Conservation (phyloP, 192 early-diverging fungal genomes). For the Coemansia sp. region DNA sequence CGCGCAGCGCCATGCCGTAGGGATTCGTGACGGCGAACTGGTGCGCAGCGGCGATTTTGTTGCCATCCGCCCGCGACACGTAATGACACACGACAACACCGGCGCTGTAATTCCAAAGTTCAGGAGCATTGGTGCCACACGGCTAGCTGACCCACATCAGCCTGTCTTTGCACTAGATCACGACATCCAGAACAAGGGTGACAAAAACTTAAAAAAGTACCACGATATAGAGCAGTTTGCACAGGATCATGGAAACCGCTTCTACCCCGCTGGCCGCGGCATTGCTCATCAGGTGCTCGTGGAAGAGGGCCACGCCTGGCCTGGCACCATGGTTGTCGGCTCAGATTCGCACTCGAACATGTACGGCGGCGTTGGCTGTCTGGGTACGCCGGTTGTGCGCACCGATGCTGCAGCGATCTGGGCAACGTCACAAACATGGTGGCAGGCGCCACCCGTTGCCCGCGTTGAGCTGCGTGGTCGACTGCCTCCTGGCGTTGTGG, state of each 20-base stretch:
- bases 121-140: constrained; percentile 83
- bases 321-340: constrained; percentile 88
- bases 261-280: constrained; percentile 94
- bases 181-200: constrained; percentile 95
- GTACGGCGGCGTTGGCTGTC: constrained; percentile 94
- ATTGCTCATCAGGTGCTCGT: constrained; percentile 98
- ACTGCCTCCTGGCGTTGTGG: constrained; percentile 81
- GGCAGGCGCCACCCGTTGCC: constrained; percentile 96
- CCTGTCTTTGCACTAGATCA: constrained; percentile 97
- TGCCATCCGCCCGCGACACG: constrained; percentile 83
- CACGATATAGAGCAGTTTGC: constrained; percentile 82
- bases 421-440: constrained; percentile 98
- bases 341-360: constrained; percentile 99
- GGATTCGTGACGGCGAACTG: constrained; percentile 61
- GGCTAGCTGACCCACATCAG: constrained; percentile 74
- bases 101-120: constrained; percentile 94
- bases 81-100: constrained; percentile 98
- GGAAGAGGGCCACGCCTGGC: constrained; percentile 96
- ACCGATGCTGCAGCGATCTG: constrained; percentile 98
- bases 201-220: constrained; percentile 91
- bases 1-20: constrained; percentile 86
- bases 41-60: constrained; percentile 94
- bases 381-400: constrained; percentile 96
- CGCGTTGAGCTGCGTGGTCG: constrained; percentile 81
- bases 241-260: constrained; percentile 73